Evolutionary conservation across 108 stramenopile species (phyloP).

Genomic region (Skeletonema grethae): DNA sequence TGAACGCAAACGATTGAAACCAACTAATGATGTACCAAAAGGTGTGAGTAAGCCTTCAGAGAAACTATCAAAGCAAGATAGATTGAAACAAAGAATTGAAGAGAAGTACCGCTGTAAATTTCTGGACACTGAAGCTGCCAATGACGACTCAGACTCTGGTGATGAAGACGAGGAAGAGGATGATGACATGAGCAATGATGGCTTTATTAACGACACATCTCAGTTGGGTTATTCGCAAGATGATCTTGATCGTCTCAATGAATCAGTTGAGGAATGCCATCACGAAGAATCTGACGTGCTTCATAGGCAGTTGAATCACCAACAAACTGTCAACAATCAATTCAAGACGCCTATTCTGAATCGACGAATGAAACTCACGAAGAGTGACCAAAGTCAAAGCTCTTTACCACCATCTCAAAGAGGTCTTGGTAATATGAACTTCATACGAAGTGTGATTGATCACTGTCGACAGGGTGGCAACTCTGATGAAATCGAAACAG

Average conservation of each 20-base stretch:
- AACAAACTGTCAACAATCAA: conserved; percentile 53
- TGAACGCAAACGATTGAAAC: conserved; percentile 35
- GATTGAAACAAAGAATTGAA: conserved; percentile 29
- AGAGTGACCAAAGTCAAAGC: conserved; percentile 34
- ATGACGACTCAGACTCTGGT: conserved; percentile 46
- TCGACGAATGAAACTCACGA: conserved; percentile 52
- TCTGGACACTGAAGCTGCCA: conserved; percentile 71
- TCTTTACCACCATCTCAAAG: conserved; percentile 59
- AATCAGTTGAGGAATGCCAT: conserved; percentile 35
- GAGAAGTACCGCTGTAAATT: conserved; percentile 43
- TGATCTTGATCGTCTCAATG: conserved; percentile 57
- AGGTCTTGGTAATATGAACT: conserved; percentile 84
- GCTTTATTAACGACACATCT: conserved; percentile 86
- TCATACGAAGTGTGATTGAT: conserved; percentile 84
- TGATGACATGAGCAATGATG: conserved; percentile 58
- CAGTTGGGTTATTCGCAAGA: conserved; percentile 85
- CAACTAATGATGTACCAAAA: conserved; percentile 8
- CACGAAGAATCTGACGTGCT: conserved; percentile 22
- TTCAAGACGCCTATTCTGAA: conserved; percentile 80
- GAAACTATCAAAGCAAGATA: conserved; percentile 14
- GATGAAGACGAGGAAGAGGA: conserved; percentile 76
- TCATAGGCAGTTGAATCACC: conserved; percentile 65
- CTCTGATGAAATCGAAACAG: conserved; percentile 69
- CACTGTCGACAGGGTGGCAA: conserved; percentile 81
- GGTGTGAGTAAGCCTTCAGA: conserved; percentile 18